A percentile compares a stretch with the other conserved stretches of the same genome.
Conservation (phyloP, 192 early-diverging fungal species). For the Coemansia sp. region DNA sequence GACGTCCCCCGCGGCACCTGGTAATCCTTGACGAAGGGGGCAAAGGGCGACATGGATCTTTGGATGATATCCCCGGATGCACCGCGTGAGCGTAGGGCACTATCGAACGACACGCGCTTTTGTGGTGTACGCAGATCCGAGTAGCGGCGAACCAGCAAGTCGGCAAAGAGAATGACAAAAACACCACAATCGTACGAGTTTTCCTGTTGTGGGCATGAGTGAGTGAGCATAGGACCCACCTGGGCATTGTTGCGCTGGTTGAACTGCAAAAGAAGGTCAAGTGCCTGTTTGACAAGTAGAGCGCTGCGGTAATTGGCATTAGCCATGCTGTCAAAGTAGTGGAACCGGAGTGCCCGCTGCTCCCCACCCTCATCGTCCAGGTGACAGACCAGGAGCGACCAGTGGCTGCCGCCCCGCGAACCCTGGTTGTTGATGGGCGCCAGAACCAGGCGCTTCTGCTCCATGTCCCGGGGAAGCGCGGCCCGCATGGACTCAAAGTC, state of each 20-base stretch:
- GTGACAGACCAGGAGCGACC: conserved; percentile 41
- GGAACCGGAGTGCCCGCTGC: conserved; percentile 5
- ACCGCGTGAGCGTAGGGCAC: neutral
- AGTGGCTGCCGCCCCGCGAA: conserved; percentile 10
- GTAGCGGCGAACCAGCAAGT: conserved; percentile 33
- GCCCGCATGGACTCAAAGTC: conserved; percentile 2
- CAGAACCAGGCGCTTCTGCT: conserved; percentile 13
- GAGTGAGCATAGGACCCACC: conserved; percentile 15
- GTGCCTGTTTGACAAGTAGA: conserved; percentile 1
- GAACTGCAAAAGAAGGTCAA: neutral
- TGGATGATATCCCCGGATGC: neutral
- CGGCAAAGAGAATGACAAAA: conserved; percentile 39
- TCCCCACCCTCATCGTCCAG: conserved; percentile 6
- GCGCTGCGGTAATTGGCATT: conserved; percentile 31
- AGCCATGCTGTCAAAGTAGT: conserved; percentile 47
- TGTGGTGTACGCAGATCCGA: conserved; percentile 33
- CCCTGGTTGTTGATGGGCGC: conserved; percentile 26
- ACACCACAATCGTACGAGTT: conserved; percentile 39
- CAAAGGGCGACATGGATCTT: conserved; percentile 12
- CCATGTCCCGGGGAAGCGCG: conserved; percentile 13
- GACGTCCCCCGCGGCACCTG: too few species aligned
- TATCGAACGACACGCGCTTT: too few species aligned
- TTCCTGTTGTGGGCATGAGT: conserved; percentile 48
- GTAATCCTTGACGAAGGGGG: neutral
- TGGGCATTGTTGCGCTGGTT: too few species aligned